Percentiles rank a stretch among this genome's conserved stretches.
Conservation (phyloP, 2,329 filamentous ascomycete species). For the Talaromyces sp. region DNA sequence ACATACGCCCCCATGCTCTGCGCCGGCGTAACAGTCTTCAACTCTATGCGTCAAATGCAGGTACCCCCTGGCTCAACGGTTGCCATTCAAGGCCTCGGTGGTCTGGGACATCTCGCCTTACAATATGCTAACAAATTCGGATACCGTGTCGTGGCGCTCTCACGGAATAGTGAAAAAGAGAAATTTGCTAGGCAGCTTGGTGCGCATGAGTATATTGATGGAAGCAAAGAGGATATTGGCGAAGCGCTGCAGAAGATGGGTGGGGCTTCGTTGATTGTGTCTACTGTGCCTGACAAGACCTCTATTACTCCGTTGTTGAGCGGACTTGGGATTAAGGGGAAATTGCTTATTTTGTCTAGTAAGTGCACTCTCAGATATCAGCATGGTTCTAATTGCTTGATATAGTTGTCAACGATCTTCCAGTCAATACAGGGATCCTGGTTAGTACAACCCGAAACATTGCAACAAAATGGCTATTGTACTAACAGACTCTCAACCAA, state of each 20-base stretch:
- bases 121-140: conserved; percentile 67
- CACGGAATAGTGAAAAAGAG: conserved; percentile 28
- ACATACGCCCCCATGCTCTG: conserved; percentile 39
- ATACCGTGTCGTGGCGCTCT: conserved; percentile 50
- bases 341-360: conserved; percentile 15
- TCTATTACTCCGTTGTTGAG: conserved; percentile 35
- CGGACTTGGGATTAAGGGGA: conserved; percentile 26
- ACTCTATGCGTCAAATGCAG: conserved; percentile 54
- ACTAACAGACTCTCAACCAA: conserved; percentile 24
- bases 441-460: conserved; percentile 17
- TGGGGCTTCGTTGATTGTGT: conserved; percentile 35
- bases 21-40: conserved; percentile 43
- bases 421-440: conserved; percentile 17
- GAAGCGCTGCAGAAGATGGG: conserved; percentile 37
- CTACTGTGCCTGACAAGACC: conserved; percentile 37
- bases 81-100: conserved; percentile 67
- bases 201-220: conserved; percentile 61
- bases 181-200: conserved; percentile 47
- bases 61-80: conserved; percentile 67
- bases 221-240: conserved; percentile 38
- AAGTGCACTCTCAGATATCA: background rate
- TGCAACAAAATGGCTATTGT: background rate
- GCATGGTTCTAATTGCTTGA: background rate
- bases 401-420: conserved; percentile 10
- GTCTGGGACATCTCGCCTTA: conserved; percentile 67